These are phyloP conservation scores for Penicillium tannophilum DNA, from an alignment of 495 filamentous ascomycete species.

Conservation along the genomic window DNA sequence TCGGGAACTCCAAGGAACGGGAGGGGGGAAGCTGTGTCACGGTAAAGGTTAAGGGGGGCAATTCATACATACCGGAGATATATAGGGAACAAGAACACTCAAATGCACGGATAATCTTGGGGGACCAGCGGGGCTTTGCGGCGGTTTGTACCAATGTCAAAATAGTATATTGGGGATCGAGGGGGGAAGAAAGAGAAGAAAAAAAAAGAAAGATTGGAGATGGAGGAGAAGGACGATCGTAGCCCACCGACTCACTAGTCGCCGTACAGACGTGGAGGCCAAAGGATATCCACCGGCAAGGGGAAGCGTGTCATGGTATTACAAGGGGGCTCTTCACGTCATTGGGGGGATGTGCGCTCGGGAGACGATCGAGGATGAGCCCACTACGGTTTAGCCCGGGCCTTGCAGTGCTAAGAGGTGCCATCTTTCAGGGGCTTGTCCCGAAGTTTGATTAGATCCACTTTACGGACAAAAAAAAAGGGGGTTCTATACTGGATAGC, in stretches of 20 bases:
- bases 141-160: neutral
- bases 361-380: neutral
- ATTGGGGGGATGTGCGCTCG: neutral
- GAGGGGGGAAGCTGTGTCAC: conserved; percentile 7
- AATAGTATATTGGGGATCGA: conserved; percentile 6
- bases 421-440: neutral
- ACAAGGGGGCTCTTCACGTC: conserved; percentile 15
- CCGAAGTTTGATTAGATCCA: conserved; percentile 1
- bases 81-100: neutral
- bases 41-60: neutral
- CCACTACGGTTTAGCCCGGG: neutral
- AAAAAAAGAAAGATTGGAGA: neutral
- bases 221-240: conserved; percentile 14
- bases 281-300: conserved; percentile 7
- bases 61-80: conserved; percentile 7
- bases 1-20: conserved; percentile 13
- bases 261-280: neutral
- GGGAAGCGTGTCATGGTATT: conserved; percentile 10
- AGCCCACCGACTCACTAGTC: conserved; percentile 8
- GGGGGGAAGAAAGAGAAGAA: conserved; percentile 14
- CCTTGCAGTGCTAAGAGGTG: neutral
- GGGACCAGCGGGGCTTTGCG: neutral
- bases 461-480: neutral
- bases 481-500: neutral
- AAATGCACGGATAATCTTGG: conserved; percentile 7